Base-by-base conservation (phyloP, 2,329 filamentous ascomycete species). In the Trichoderma harzianum region DNA sequence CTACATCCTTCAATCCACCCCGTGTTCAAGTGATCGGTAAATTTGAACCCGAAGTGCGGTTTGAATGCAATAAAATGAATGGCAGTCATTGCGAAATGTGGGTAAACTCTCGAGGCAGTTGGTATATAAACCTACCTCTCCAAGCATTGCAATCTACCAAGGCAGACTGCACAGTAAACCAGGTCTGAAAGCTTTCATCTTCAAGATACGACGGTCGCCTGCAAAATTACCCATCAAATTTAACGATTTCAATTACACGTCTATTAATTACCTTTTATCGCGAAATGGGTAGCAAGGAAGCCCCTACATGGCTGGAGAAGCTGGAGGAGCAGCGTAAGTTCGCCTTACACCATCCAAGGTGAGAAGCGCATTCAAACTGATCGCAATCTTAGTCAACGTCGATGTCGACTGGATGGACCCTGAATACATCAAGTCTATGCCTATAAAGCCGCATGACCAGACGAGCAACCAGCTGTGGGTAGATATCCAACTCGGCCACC, bases 351-450 rank as follows among this genome's bases (percentile, higher is more conserved):
- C 11, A 14, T n/a, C 26, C 11, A n/a, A 7, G 26, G 28, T 28
- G 18, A 18, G 26, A 10, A 26, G 18, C 7, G 11, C 16, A n/a
- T 26, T 7, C 14, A 14, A 39, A 24, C 67, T 61, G 21, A 64
- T 64, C 53, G 21, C 21, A 43, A 36, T 26, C 47, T 65, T 55
- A 86, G 85, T 86, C 71, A 83, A 86, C 36, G 79, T 87, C 69
- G 85, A 87, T 72, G 83, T 86, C 28, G 85, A 87, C 74, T 86
- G 83, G 80, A 86, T 87, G 85, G 85, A 85, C 72, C 82, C 84
- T 1, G 82, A 84, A 16, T 85, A 83, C 75, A 83, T 85, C 73
- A 82, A 82, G 70, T 77, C 76, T n/a, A 83, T 85, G 76, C 80
- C 81, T 12, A 81, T 86, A 72, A 79, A 79, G 5, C 82, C 83